phyloP scores from a whole-genome alignment of 2,329 filamentous ascomycete genomes.

The Calonectria pauciramosa region DNA sequence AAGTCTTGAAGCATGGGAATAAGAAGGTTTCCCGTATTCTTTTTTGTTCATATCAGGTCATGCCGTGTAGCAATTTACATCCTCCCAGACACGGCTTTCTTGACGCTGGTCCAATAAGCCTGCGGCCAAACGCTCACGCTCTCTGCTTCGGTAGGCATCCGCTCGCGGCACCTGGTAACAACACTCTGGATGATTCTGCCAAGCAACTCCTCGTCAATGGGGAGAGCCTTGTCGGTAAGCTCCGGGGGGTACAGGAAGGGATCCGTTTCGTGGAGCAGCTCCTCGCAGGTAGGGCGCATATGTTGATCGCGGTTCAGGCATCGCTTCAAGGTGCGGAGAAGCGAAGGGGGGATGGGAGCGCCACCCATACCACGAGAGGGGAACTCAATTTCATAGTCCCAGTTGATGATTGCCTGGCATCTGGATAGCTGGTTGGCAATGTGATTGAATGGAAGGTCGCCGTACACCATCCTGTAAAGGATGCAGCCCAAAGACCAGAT shows the following conservation, averaged over 20 bases:
- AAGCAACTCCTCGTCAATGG: conserved; percentile 74
- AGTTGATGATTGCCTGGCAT: conserved; percentile 89
- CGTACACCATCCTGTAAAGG: conserved; percentile 97
- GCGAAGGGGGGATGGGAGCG: conserved; percentile 68
- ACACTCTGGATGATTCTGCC: conserved; percentile 74
- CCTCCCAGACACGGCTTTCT: conserved; percentile 60
- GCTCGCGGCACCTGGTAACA: conserved; percentile 69
- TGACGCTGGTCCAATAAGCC: conserved; percentile 73
- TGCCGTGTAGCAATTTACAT: conserved; percentile 39
- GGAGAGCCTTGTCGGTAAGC: conserved; percentile 66
- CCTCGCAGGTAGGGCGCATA: conserved; percentile 73
- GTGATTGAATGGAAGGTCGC: conserved; percentile 94
- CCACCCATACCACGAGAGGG: conserved; percentile 78
- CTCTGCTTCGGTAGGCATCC: conserved; percentile 71
- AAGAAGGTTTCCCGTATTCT: not conserved
- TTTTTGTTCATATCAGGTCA: conserved; percentile 35
- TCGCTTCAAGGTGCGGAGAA: conserved; percentile 72
- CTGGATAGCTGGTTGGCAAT: conserved; percentile 89
- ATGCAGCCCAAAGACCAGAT: conserved; percentile 98
- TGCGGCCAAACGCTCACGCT: conserved; percentile 68
- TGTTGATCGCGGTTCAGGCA: conserved; percentile 75
- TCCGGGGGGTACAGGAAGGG: conserved; percentile 75
- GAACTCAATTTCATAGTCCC: conserved; percentile 79
- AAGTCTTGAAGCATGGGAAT: conserved; percentile 28
- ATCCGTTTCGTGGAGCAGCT: conserved; percentile 71